Evolutionary conservation across 805 yeast species (phyloP).

Genomic region (Jamesozyma piceae): DNA sequence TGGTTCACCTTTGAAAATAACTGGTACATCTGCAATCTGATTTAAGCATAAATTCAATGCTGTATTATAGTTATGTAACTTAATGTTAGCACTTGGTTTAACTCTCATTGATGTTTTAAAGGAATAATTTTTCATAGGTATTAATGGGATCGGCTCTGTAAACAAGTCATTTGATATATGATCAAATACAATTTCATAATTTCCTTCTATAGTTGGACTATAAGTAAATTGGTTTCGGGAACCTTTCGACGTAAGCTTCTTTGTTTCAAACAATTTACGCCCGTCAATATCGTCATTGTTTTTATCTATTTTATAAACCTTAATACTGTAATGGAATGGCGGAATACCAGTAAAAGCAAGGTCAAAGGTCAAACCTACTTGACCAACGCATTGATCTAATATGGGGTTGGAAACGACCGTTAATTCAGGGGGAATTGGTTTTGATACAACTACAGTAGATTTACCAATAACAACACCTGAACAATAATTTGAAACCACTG

Average conservation of each 20-base stretch:
- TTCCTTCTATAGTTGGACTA: conserved; percentile 74
- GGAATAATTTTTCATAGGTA: conserved; percentile 36
- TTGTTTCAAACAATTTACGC: conserved; percentile 30
- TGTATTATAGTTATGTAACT: conserved; percentile 10
- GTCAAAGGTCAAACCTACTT: conserved; percentile 73
- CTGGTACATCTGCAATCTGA: conserved; percentile 39
- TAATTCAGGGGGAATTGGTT: conserved; percentile 46
- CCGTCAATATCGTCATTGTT: conserved; percentile 11
- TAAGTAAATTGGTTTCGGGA: conserved; percentile 52
- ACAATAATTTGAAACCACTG: conserved; percentile 55
- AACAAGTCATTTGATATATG: conserved; percentile 58
- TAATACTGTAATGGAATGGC: conserved; percentile 63
- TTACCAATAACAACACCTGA: conserved; percentile 54
- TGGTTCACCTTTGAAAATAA: conserved; percentile 64
- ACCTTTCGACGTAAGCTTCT: conserved; percentile 31
- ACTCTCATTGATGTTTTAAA: conserved; percentile 66
- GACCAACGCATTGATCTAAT: conserved; percentile 84
- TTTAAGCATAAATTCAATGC: conserved; percentile 38
- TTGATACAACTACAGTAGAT: conserved; percentile 44
- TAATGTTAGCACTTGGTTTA: conserved; percentile 46
- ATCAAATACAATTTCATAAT: conserved; percentile 63
- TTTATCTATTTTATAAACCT: conserved; percentile 43
- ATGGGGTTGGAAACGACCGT: conserved; percentile 41
- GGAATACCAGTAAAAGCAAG: conserved; percentile 65
- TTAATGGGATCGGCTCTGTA: conserved; percentile 32